A percentile compares a stretch with the other conserved stretches of the same genome.
These are phyloP conservation scores for Phytophthora litchii DNA, from an alignment of 352 stramenopile genomes.

Conservation along the genomic window DNA sequence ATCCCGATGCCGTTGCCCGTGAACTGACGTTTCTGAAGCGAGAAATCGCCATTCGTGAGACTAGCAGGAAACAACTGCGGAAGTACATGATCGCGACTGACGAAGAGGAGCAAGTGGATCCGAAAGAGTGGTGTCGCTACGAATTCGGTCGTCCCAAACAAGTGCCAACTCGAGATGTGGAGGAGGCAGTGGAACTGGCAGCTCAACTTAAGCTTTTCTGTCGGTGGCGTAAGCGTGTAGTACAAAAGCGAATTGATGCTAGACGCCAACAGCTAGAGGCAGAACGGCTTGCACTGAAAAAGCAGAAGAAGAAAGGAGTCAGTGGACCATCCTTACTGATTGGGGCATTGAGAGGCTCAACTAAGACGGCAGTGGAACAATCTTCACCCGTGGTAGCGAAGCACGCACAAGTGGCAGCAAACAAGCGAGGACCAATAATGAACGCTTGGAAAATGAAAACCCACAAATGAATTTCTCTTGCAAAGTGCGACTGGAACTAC, in stretches of 20 bases:
- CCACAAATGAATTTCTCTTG: conserved; percentile 25
- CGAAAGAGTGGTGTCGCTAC: conserved; percentile 69
- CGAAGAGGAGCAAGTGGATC: conserved; percentile 54
- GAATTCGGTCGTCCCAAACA: conserved; percentile 49
- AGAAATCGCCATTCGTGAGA: conserved; percentile 59
- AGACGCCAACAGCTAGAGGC: conserved; percentile 41
- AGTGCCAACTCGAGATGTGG: conserved; percentile 52
- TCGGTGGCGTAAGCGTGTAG: conserved; percentile 46
- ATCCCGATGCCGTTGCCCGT: conserved; percentile 40
- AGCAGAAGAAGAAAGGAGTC: conserved; percentile 30
- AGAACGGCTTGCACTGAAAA: conserved; percentile 34
- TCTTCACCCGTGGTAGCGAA: background rate
- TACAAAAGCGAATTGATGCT: conserved; percentile 46
- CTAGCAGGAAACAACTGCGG: conserved; percentile 57
- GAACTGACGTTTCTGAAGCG: conserved; percentile 69
- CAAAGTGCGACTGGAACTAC: conserved; percentile 14
- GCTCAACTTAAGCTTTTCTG: conserved; percentile 69
- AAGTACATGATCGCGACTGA: conserved; percentile 81
- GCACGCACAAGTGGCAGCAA: background rate
- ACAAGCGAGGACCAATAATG: conserved; percentile 3
- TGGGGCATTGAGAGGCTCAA: conserved; percentile 19
- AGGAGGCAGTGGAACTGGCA: conserved; percentile 49
- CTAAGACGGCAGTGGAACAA: conserved; percentile 30
- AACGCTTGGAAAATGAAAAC: conserved; percentile 25
- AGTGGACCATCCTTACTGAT: conserved; percentile 6